Conservation (phyloP, 2,329 filamentous ascomycete species). For the Pseudophaeomoniella oleicola region DNA sequence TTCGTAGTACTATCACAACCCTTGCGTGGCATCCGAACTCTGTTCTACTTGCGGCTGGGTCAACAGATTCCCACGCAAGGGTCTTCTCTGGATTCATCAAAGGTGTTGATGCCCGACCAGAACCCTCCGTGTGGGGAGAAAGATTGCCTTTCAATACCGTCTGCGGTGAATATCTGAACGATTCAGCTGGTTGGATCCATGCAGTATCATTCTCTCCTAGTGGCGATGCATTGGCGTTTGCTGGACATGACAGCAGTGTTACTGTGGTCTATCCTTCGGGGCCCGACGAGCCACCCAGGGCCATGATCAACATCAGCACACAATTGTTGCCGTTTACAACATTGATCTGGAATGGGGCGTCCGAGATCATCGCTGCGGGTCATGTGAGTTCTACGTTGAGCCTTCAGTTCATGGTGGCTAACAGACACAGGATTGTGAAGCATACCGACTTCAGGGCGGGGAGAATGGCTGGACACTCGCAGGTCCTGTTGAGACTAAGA, state of each 20-base stretch:
- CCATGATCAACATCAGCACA: constrained; percentile 80
- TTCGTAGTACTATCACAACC: constrained; percentile 89
- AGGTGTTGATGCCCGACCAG: constrained; percentile 73
- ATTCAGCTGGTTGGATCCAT: constrained; percentile 94
- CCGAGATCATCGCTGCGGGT: constrained; percentile 87
- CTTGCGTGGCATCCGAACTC: constrained; percentile 97
- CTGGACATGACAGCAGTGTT: constrained; percentile 88
- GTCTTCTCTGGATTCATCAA: constrained; percentile 97
- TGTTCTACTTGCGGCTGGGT: constrained; percentile 83
- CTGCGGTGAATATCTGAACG: constrained; percentile 90
- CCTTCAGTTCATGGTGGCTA: background rate
- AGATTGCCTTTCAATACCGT: constrained; percentile 95
- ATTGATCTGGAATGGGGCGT: constrained; percentile 80
- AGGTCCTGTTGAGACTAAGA: constrained; percentile 67
- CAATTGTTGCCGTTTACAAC: constrained; percentile 87
- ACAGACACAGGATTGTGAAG: constrained; percentile 51
- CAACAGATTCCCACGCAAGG: constrained; percentile 90
- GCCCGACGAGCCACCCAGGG: constrained; percentile 76
- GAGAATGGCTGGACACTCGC: constrained; percentile 70
- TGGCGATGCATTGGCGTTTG: constrained; percentile 85
- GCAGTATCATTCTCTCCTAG: constrained; percentile 84
- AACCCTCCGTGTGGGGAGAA: constrained; percentile 86
- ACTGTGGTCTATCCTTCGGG: constrained; percentile 90
- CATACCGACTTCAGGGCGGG: constrained; percentile 73
- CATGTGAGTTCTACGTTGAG: constrained; percentile 40